phyloP scores from a whole-genome alignment of 1,284 basidiomycete genomes.

The Microbotryum violaceum region DNA sequence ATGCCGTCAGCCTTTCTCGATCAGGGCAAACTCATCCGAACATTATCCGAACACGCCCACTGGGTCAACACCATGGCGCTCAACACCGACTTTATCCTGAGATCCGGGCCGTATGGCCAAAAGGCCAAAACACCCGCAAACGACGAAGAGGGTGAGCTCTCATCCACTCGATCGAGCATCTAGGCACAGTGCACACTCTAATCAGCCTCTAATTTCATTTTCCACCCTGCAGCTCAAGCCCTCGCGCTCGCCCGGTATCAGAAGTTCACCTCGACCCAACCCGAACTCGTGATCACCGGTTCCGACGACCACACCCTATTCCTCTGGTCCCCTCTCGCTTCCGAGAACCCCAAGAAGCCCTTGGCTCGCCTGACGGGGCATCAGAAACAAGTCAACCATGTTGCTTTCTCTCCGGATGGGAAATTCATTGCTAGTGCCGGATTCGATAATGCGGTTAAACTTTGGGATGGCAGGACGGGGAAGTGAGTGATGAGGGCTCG shows the following conservation, averaged over 20 bases:
- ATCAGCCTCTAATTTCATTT: conserved; percentile 1
- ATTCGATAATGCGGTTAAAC: conserved; percentile 82
- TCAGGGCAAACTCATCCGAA: conserved; percentile 52
- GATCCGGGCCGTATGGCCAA: conserved; percentile 92
- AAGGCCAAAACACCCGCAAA: conserved; percentile 63
- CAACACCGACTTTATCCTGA: conserved; percentile 88
- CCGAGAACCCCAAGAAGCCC: conserved; percentile 61
- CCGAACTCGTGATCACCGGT: conserved; percentile 83
- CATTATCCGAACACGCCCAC: conserved; percentile 89
- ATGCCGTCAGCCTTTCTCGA: neutral
- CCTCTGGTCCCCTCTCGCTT: conserved; percentile 59
- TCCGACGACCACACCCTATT: conserved; percentile 93
- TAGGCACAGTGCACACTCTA: neutral
- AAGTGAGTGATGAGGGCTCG: conserved; percentile 49
- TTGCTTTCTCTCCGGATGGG: conserved; percentile 91
- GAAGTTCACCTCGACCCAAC: conserved; percentile 56
- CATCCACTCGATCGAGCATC: conserved; percentile 4
- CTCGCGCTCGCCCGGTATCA: conserved; percentile 69
- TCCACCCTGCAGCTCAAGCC: conserved; percentile 53
- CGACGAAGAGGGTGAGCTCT: conserved; percentile 63
- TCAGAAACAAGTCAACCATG: conserved; percentile 91
- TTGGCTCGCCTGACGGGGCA: conserved; percentile 84
- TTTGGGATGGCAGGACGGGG: conserved; percentile 91
- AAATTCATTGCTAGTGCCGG: conserved; percentile 82
- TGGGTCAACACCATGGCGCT: conserved; percentile 97